These are phyloP conservation scores for Nakataea oryzae DNA, from an alignment of 2,329 filamentous ascomycete genomes.

Conservation along the genomic window DNA sequence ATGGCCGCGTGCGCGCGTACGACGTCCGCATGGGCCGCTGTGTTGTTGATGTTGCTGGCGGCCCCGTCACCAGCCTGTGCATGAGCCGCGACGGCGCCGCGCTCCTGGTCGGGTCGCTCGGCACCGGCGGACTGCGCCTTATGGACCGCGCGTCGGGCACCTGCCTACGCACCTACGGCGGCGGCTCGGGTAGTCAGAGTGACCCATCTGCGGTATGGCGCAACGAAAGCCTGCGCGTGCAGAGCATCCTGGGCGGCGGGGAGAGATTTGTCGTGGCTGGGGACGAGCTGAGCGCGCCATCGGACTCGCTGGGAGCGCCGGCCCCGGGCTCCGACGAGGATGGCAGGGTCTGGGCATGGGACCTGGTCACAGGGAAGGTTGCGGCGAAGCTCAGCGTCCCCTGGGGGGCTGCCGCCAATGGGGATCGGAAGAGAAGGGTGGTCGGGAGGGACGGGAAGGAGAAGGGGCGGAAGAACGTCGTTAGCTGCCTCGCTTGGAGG, in stretches of 20 bases:
- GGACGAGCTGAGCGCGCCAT: slow-evolving; percentile 49
- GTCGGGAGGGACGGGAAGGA: slow-evolving; percentile 51
- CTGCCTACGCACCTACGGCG: slow-evolving; percentile 61
- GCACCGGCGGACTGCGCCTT: slow-evolving; percentile 59
- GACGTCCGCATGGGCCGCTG: slow-evolving; percentile 69
- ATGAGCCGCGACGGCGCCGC: slow-evolving; percentile 65
- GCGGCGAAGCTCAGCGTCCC: slow-evolving; percentile 50
- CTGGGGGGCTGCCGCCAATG: slow-evolving; percentile 38
- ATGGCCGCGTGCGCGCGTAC: slow-evolving; percentile 72
- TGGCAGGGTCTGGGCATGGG: slow-evolving; percentile 70
- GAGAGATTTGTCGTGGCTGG: slow-evolving; percentile 74
- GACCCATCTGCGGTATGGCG: slow-evolving; percentile 23
- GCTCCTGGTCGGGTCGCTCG: slow-evolving; percentile 64
- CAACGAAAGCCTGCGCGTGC: slow-evolving; percentile 65
- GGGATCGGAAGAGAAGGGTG: slow-evolving; percentile 35
- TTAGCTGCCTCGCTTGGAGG: slow-evolving; percentile 54
- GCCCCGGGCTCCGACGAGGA: slow-evolving; percentile 23
- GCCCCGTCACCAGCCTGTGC: slow-evolving; percentile 63
- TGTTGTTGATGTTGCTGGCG: slow-evolving; percentile 60
- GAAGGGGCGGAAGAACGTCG: slow-evolving; percentile 47
- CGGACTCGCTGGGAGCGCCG: slow-evolving; percentile 14
- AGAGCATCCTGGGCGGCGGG: slow-evolving; percentile 62
- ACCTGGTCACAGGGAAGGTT: slow-evolving; percentile 63
- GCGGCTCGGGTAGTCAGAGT: slow-evolving; percentile 11
- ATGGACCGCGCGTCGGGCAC: slow-evolving; percentile 70